Base-by-base conservation (phyloP, 257 asterid genomes). In the Linderniella brevidens region DNA sequence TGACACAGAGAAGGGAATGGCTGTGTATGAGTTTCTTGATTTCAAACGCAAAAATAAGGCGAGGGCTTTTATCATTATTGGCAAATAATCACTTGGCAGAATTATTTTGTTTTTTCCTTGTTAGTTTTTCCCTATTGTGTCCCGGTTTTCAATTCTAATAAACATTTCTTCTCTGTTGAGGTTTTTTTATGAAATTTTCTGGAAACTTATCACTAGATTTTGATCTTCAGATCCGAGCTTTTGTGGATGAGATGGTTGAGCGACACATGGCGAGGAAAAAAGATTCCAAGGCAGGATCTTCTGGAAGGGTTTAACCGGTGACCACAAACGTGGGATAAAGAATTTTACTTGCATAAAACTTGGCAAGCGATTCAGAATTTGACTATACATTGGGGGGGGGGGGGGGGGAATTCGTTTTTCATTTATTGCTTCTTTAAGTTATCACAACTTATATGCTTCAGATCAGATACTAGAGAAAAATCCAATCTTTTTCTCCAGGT, bases 41-140 rank as follows among this genome's bases (percentile, higher is more conserved):
- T 77, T 51, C 68, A 90, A 79, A 68, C 99, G 99, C 62, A 90
- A 90, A 64, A 90, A 82, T 75, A 90, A 90, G 99, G 99, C 81
- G 14, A 11, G 59, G 32, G 14, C 37, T 38, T 15, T 62, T 25
- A 25, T 25, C 6, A 25, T 25, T 3, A 25, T 6, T 25, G 32
- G 6, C 32, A 25, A 6, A 45, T 38, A 16, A 49, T 37, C 46
- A 57, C 54, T 11, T 32, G 41, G 4, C 6, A 46, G 58, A n/a
- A 32, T 48, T 29, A 46, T 36, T 43, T 17, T 35, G 49, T 19
- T 20, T 37, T 13, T 41, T 38, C 29, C 57, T 46, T 18, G 35
- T 48, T 48, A 29, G 20, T 11, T 37, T 15, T 37, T 18, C 47
- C 20, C 11, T 35, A 14, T 16, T 45, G 40, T n/a, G 43, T 15